Evolutionary conservation across 2,329 filamentous ascomycete species (phyloP).

Genomic region (Fusarium avenaceum): DNA sequence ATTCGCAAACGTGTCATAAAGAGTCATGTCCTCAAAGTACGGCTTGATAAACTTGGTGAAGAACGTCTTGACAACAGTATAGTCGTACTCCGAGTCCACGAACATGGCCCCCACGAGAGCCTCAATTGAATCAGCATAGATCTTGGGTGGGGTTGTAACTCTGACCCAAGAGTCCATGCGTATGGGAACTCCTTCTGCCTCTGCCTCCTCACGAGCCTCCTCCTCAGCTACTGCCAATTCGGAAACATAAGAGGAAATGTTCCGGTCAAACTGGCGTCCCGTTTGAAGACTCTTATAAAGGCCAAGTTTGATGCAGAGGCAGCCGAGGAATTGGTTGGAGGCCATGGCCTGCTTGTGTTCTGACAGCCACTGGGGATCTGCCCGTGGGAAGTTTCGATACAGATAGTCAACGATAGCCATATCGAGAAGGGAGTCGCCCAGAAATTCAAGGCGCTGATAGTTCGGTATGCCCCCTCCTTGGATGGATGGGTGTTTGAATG

Average conservation of each 20-base stretch:
- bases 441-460: constrained; percentile 92
- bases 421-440: constrained; percentile 90
- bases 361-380: constrained; percentile 95
- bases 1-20: constrained; percentile 89
- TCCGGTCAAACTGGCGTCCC: constrained; percentile 59
- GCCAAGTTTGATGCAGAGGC: constrained; percentile 80
- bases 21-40: constrained; percentile 86
- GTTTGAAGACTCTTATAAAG: constrained; percentile 80
- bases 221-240: constrained; percentile 68
- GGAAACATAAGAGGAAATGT: constrained; percentile 67
- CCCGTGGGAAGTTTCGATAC: constrained; percentile 80
- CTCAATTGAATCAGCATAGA: constrained; percentile 88
- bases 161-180: constrained; percentile 77
- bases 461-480: constrained; percentile 83
- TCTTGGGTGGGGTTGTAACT: constrained; percentile 76
- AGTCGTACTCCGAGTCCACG: constrained; percentile 88
- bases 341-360: constrained; percentile 99
- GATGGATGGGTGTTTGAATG: constrained; percentile 90
- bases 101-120: constrained; percentile 91
- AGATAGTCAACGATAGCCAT: constrained; percentile 87
- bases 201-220: constrained; percentile 52
- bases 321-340: constrained; percentile 92
- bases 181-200: constrained; percentile 49
- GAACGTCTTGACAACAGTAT: constrained; percentile 78
- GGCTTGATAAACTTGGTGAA: constrained; percentile 80